A percentile compares a stretch with the other conserved stretches of the same genome.
Evolutionary conservation across 192 early-diverging fungal genomes (phyloP).

Genomic region (Umbelopsis isabellina): DNA sequence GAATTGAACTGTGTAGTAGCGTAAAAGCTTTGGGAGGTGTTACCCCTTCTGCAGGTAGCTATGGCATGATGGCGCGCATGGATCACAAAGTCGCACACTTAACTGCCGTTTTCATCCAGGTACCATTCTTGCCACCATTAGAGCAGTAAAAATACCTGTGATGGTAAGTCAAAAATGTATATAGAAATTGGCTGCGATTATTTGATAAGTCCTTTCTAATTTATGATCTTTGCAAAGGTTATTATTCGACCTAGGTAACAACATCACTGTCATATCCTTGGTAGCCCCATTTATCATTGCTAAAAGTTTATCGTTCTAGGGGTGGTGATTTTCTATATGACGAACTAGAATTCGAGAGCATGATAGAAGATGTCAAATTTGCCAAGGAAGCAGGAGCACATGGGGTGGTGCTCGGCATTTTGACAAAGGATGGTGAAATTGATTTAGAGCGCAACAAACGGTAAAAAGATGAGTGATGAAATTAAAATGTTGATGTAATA

Average conservation of each 20-base stretch:
- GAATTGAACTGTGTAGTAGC: conserved; percentile 69
- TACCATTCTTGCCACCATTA: conserved; percentile 40
- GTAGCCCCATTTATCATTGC: not conserved
- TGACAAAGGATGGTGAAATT: conserved; percentile 56
- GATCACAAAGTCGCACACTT: not conserved
- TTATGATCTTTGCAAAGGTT: conserved; percentile 37
- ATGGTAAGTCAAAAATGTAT: conserved; percentile 35
- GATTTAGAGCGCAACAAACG: conserved; percentile 45
- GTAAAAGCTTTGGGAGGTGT: conserved; percentile 64
- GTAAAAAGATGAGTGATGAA: not conserved
- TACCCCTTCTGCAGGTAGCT: conserved; percentile 58
- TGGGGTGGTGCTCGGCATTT: conserved; percentile 69
- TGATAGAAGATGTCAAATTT: conserved; percentile 49
- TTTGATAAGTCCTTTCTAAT: not conserved
- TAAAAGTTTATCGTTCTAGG: conserved; percentile 29
- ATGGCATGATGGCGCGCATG: not conserved
- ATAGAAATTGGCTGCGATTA: not conserved
- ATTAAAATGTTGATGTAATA: not conserved
- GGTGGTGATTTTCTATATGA: conserved; percentile 68
- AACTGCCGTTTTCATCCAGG: conserved; percentile 26
- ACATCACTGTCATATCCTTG: not conserved
- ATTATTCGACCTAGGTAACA: conserved; percentile 63
- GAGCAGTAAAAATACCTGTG: conserved; percentile 54
- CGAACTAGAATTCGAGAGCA: conserved; percentile 51
- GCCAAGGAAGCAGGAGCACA: conserved; percentile 47